Conservation (phyloP, 164 flowering plant species). For the Nymphaea thermarum region DNA sequence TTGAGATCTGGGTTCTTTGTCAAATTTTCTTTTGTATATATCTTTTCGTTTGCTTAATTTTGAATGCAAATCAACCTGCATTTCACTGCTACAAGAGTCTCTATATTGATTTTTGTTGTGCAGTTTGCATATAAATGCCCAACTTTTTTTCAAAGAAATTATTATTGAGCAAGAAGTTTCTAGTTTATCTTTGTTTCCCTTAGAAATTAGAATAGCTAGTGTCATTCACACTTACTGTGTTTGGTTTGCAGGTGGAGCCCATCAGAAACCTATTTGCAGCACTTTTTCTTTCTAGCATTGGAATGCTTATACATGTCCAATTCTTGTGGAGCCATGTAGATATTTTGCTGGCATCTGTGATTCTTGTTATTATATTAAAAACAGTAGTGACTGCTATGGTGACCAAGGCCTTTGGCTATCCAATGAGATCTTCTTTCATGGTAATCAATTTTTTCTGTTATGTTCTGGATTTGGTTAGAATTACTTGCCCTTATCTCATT, state of each 20-base stretch:
- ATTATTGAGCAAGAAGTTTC: too few relatives aligned
- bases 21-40: too few relatives aligned
- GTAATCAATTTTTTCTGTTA: constrained; percentile 14
- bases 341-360: constrained; percentile 87
- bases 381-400: constrained; percentile 53
- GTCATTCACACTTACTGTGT: background rate
- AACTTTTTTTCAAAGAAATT: too few relatives aligned
- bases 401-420: constrained; percentile 70
- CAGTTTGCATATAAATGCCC: too few relatives aligned
- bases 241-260: constrained; percentile 73
- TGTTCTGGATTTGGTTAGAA: background rate
- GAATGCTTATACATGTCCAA: constrained; percentile 92
- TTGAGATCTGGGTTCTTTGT: too few relatives aligned
- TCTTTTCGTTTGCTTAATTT: too few relatives aligned
- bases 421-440: constrained; percentile 44
- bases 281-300: constrained; percentile 92
- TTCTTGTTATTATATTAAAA: constrained; percentile 73
- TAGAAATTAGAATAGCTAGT: too few relatives aligned
- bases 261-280: constrained; percentile 96
- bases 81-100: too few relatives aligned
- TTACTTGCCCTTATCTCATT: background rate
- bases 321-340: constrained; percentile 93
- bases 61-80: too few relatives aligned
- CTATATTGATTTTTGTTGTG: too few relatives aligned
- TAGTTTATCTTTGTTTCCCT: too few relatives aligned